Evolutionary conservation across 768 basidiomycete species (phyloP).

Genomic region (Polyporus arcularius): DNA sequence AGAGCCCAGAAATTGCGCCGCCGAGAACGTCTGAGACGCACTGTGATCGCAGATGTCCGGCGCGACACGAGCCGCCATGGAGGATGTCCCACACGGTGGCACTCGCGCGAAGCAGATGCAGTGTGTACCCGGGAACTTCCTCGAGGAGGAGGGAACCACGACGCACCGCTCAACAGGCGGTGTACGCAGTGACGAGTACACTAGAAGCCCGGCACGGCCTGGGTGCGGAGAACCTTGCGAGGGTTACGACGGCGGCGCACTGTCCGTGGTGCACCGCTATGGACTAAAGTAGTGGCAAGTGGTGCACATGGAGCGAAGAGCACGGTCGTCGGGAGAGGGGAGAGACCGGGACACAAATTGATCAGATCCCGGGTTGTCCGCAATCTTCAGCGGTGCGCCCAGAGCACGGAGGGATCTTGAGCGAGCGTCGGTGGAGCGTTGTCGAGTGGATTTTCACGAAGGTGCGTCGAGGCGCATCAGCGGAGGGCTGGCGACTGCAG

Average conservation of each 20-base stretch:
- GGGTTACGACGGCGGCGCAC: not conserved
- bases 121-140: not conserved
- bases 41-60: too few relatives aligned
- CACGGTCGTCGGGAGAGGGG: conserved; percentile 2
- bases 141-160: not conserved
- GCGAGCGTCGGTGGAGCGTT: not conserved
- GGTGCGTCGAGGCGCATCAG: not conserved
- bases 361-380: not conserved
- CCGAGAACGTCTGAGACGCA: too few relatives aligned
- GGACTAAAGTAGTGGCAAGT: not conserved
- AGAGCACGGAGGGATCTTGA: too few relatives aligned
- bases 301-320: not conserved
- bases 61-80: too few relatives aligned
- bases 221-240: not conserved
- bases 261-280: not conserved
- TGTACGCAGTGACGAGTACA: not conserved
- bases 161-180: not conserved
- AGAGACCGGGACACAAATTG: not conserved
- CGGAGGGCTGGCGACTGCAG: not conserved
- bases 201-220: not conserved
- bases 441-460: too few relatives aligned
- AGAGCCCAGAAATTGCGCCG: too few relatives aligned
- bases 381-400: not conserved
- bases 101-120: not conserved
- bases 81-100: too few relatives aligned